Conservation (phyloP, 768 basidiomycete species). For the Nidularia pulvinata region DNA sequence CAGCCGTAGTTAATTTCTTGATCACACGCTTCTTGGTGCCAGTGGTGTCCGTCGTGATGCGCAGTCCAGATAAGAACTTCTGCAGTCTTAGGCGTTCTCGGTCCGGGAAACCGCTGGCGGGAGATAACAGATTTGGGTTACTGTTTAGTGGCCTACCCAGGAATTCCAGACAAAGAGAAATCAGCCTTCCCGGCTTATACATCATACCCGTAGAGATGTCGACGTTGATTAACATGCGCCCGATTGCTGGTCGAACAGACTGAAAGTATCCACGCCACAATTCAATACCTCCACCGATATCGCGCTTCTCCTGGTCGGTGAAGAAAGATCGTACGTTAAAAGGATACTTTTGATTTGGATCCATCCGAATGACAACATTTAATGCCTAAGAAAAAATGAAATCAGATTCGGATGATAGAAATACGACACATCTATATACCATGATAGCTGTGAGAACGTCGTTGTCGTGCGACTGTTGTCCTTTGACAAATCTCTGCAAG, state of each 20-base stretch:
- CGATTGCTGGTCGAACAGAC: slow-evolving; percentile 67
- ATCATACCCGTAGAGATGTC: slow-evolving; percentile 80
- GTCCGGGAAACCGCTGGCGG: slow-evolving; percentile 40
- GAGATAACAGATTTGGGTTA: slow-evolving; percentile 26
- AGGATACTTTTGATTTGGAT: slow-evolving; percentile 64
- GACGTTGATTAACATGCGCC: slow-evolving; percentile 68
- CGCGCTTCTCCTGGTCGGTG: slow-evolving; percentile 48
- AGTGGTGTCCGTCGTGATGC: slow-evolving; percentile 23
- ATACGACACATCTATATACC: slow-evolving; percentile 25
- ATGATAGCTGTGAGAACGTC: slow-evolving; percentile 59
- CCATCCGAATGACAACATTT: slow-evolving; percentile 78
- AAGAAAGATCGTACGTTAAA: slow-evolving; percentile 81
- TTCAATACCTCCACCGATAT: slow-evolving; percentile 61
- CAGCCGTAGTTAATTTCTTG: slow-evolving; percentile 47
- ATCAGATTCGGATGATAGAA: not conserved
- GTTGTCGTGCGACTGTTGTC: slow-evolving; percentile 63
- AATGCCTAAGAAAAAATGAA: slow-evolving; percentile 44
- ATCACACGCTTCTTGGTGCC: slow-evolving; percentile 43
- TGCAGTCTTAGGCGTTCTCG: slow-evolving; percentile 42
- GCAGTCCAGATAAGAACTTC: slow-evolving; percentile 32
- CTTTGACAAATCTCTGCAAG: slow-evolving; percentile 51
- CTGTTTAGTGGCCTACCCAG: slow-evolving; percentile 19
- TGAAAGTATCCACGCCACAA: slow-evolving; percentile 86
- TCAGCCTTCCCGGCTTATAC: slow-evolving; percentile 64
- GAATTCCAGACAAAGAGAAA: slow-evolving; percentile 59